phyloP scores from a whole-genome alignment of 805 yeast genomes.

The Wickerhamomyces rabaulensis region DNA sequence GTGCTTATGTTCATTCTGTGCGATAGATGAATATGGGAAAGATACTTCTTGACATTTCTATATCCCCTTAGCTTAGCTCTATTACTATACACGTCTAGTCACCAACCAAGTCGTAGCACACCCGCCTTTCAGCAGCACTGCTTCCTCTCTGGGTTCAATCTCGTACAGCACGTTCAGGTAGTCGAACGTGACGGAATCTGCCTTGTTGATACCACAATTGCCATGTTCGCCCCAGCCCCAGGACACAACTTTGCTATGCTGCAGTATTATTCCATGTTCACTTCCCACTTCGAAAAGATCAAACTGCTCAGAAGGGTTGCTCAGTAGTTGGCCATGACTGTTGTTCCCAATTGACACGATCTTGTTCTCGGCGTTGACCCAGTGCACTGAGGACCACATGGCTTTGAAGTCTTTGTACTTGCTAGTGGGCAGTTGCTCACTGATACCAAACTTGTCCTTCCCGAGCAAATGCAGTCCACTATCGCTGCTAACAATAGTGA shows the following conservation, averaged over 20 bases:
- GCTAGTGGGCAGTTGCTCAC: background rate
- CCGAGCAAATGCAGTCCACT: constrained; percentile 28
- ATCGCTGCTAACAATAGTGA: constrained; percentile 33
- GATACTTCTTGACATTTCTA: constrained; percentile 62
- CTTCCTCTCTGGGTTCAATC: constrained; percentile 23
- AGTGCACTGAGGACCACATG: constrained; percentile 83
- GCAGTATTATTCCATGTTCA: constrained; percentile 68
- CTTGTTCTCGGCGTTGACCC: constrained; percentile 23
- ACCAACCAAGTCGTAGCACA: constrained; percentile 67
- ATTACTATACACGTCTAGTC: constrained; percentile 9
- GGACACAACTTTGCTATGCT: constrained; percentile 38
- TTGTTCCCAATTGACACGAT: constrained; percentile 65
- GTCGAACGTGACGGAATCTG: constrained; percentile 23
- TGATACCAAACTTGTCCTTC: constrained; percentile 26
- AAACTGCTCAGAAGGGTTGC: constrained; percentile 6
- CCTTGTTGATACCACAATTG: constrained; percentile 58
- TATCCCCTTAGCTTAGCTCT: constrained; percentile 2
- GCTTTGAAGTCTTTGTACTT: constrained; percentile 28
- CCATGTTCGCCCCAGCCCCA: constrained; percentile 99
- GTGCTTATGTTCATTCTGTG: constrained; percentile 19
- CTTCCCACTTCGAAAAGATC: constrained; percentile 56
- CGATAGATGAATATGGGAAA: constrained; percentile 75
- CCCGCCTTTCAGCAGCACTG: constrained; percentile 46
- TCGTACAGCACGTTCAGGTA: constrained; percentile 33
- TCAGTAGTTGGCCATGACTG: constrained; percentile 62